Evolutionary conservation across 805 yeast genomes (phyloP), one percentile per base, ranked within the genome.

Genomic region (Starmerella bacillaris): DNA sequence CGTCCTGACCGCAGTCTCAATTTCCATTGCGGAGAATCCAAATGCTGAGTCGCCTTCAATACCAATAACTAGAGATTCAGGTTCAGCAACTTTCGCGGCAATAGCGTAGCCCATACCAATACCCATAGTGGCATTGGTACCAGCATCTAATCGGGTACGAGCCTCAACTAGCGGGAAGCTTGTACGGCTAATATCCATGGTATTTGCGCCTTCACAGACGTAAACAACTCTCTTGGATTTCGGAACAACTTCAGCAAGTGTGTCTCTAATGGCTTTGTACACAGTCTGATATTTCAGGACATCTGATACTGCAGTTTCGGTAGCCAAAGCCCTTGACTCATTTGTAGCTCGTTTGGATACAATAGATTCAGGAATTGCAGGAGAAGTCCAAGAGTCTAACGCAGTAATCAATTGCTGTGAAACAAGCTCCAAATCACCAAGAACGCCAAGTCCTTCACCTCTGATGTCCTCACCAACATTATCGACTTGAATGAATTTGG

Each of bases 41-140:
- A 75, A 72, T 2, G 83, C 83, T 1, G 83, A 74, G 50, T 76
- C 83, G 5, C 83, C 84, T 50, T 72, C 76, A 21, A 75, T 68
- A 5, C 74, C 68, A 3, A 76, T 53, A 0, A 73, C 70, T 4
- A 57, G 51, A 29, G 60, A 55, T 0, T 54, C 46, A 1, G 70
- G 70, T 9, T 55, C 38, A 0, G 68, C 60, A 1, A 54, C 54
- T 43, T 68, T 71, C 3, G 78, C 67, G 1, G 78, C 72, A 41
- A 75, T 67, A 1, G 77, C 74, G 46, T 75, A 75, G 0, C 80
- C 79, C 14, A 74, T 37, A 0, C 82, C 84, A 21, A 74, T 59
- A 3, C 84, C 84, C 83, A 75, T 76, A 0, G 82, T 75, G 1
- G 79, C 80, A 53, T 71, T 72, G 0, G 82, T 74, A 4, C 82